Evolutionary conservation across 1,284 basidiomycete species (phyloP).

Genomic region (Schizophyllum amplum): DNA sequence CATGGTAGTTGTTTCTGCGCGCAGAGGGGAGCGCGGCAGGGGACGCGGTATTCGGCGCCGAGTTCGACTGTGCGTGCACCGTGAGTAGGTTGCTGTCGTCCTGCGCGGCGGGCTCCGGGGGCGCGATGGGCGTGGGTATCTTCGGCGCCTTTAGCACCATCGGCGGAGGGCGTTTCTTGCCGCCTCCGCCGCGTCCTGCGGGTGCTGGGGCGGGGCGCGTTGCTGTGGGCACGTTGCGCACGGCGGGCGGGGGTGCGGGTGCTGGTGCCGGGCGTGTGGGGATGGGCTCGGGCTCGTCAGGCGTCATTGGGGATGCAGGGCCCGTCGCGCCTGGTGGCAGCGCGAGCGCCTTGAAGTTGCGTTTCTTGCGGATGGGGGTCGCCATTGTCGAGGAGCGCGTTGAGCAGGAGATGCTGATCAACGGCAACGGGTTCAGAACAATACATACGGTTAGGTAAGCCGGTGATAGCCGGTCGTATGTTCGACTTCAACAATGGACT

Average conservation of each 20-base stretch:
- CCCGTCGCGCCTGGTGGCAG: conserved; percentile 34
- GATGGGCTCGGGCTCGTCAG: conserved; percentile 30
- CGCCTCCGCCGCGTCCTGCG: conserved; percentile 4
- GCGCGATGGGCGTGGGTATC: conserved; percentile 32
- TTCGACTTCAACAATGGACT: background rate
- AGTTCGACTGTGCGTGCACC: conserved; percentile 6
- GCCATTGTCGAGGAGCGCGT: conserved; percentile 20
- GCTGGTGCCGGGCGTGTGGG: conserved; percentile 21
- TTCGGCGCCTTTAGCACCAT: conserved; percentile 42
- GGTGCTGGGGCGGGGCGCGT: conserved; percentile 16
- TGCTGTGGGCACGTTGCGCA: conserved; percentile 25
- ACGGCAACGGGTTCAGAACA: background rate
- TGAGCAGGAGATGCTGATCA: background rate
- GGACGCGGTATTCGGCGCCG: conserved; percentile 10
- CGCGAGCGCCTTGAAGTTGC: conserved; percentile 72
- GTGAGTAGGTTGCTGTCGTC: conserved; percentile 17
- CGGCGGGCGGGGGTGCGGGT: conserved; percentile 24
- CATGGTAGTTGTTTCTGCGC: conserved; percentile 58
- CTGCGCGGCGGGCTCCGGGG: conserved; percentile 16
- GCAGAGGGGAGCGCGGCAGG: conserved; percentile 25
- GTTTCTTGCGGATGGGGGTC: conserved; percentile 62
- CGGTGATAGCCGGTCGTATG: background rate
- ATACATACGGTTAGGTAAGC: background rate
- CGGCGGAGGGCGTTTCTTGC: conserved; percentile 55
- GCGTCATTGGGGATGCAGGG: background rate